phyloP scores from a whole-genome alignment of 305 asterid species.

The Fraxinus albicans region DNA sequence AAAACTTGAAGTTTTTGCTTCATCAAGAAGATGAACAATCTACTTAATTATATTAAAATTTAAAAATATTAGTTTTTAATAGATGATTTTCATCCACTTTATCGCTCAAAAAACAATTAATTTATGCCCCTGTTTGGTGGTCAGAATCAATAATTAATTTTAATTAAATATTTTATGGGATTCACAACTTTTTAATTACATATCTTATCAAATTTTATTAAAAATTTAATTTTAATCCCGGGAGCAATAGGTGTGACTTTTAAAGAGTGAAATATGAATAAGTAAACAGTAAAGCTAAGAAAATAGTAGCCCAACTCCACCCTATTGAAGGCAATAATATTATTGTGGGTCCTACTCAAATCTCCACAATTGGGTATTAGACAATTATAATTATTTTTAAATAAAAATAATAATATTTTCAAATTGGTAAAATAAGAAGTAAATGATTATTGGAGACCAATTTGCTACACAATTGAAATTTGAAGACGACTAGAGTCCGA shows the following conservation, averaged over 20 bases:
- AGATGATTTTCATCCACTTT: too few species aligned
- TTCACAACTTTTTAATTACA: too few species aligned
- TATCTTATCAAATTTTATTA: too few species aligned
- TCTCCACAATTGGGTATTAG: neutral
- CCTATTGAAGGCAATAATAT: neutral
- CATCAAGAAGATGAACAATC: neutral
- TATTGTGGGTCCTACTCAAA: neutral
- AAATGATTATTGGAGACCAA: neutral
- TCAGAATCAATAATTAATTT: too few species aligned
- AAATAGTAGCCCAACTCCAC: neutral
- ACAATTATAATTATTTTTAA: neutral
- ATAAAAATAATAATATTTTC: neutral
- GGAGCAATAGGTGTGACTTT: too few species aligned
- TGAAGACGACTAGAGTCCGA: neutral
- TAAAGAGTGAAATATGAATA: too few species aligned
- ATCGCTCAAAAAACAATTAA: too few species aligned
- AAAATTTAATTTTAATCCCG: too few species aligned
- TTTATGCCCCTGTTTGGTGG: too few species aligned
- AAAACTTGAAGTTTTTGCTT: neutral
- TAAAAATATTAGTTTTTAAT: neutral
- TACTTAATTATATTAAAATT: neutral
- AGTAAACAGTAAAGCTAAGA: neutral
- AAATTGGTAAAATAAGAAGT: neutral
- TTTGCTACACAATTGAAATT: neutral
- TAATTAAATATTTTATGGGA: too few species aligned